phyloP scores from a whole-genome alignment of 257 asterid species.

The Jacaranda mimosifolia region DNA sequence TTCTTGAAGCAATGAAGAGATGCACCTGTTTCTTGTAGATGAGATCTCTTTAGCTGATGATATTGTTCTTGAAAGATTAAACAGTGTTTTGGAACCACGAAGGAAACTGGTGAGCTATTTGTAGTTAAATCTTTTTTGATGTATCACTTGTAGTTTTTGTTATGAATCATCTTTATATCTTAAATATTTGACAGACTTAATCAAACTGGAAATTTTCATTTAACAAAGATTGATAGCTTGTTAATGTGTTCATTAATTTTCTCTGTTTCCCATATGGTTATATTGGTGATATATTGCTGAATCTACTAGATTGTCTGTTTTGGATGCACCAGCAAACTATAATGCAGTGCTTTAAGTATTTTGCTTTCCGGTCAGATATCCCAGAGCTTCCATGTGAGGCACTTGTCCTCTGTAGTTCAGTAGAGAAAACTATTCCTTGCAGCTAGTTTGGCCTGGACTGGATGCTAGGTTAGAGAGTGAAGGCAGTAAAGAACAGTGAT shows the following conservation, averaged over 20 bases:
- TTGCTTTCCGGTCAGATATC: background rate
- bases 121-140: slow-evolving; percentile 2
- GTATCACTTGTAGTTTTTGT: background rate
- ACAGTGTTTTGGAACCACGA: slow-evolving; percentile 95
- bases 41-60: slow-evolving; percentile 99
- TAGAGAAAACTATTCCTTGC: background rate
- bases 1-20: slow-evolving; percentile 88
- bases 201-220: slow-evolving; percentile 3
- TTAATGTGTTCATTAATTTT: background rate
- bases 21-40: slow-evolving; percentile 90
- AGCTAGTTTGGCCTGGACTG: background rate
- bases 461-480: background rate
- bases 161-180: background rate
- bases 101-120: slow-evolving; percentile 77
- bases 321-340: slow-evolving; percentile 8
- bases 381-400: background rate
- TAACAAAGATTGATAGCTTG: background rate
- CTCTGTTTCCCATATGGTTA: slow-evolving; percentile 12
- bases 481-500: background rate
- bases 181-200: background rate
- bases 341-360: background rate
- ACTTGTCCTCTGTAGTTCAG: slow-evolving; percentile 6
- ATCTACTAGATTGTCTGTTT: background rate
- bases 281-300: background rate
- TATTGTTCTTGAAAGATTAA: slow-evolving; percentile 94